Conservation (phyloP, 75 land plant genomes). For the Pseudotsuga menziesii region DNA sequence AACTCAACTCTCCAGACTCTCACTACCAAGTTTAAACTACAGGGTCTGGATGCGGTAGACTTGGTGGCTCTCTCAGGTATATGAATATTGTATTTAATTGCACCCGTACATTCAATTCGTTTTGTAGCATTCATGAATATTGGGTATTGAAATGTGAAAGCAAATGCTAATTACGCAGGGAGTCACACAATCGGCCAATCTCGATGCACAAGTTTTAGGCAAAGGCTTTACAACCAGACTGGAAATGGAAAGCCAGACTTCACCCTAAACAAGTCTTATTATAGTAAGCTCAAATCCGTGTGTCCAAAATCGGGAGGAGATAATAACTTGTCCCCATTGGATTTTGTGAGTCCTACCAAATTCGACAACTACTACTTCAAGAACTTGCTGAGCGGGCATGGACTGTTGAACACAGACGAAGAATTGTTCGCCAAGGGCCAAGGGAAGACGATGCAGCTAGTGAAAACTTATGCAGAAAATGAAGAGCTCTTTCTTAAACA, state of each 20-base stretch:
- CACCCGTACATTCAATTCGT: too few species aligned
- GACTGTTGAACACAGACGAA: conserved; percentile 54
- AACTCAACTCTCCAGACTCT: conserved; percentile 54
- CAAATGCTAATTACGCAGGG: conserved; percentile 17
- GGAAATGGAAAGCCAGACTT: conserved; percentile 55
- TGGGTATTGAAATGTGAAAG: too few species aligned
- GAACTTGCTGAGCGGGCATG: conserved; percentile 42
- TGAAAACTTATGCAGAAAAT: conserved; percentile 50
- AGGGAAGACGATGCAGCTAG: conserved; percentile 29
- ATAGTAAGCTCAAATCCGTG: conserved; percentile 21
- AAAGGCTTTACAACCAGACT: conserved; percentile 64
- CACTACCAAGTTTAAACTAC: conserved; percentile 48
- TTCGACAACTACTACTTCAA: conserved; percentile 82
- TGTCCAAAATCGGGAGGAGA: conserved; percentile 72
- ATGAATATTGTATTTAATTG: too few species aligned
- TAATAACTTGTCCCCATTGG: conserved; percentile 49
- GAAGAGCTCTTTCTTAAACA: conserved; percentile 49
- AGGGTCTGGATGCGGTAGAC: conserved; percentile 61
- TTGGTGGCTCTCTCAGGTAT: conserved; percentile 63
- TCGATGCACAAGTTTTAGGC: conserved; percentile 61
- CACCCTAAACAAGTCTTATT: conserved; percentile 31
- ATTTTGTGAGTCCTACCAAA: conserved; percentile 35
- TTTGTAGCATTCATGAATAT: too few species aligned
- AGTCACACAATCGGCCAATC: conserved; percentile 74
- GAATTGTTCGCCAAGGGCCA: conserved; percentile 31